Evolutionary conservation across 1,284 basidiomycete species (phyloP).

Genomic region (Tremellales sp.): DNA sequence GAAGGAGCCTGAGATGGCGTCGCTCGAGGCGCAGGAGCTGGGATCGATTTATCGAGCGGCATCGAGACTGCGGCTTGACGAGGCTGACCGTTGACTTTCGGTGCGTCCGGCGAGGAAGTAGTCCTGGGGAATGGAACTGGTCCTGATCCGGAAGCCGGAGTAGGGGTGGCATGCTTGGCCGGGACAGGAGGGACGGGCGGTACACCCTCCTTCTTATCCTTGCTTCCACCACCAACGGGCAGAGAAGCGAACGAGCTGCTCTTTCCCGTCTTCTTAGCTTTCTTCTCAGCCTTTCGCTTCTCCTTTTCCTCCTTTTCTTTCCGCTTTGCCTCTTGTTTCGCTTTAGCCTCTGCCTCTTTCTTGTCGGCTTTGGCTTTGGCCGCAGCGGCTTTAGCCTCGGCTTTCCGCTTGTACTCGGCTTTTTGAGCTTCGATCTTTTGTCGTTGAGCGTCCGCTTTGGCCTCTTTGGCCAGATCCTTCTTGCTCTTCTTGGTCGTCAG

Average conservation of each 20-base stretch:
- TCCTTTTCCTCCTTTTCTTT: constrained; percentile 25
- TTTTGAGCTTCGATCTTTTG: constrained; percentile 18
- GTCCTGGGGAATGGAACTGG: neutral
- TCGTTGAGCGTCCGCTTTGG: constrained; percentile 29
- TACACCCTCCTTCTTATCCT: neutral
- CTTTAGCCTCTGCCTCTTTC: constrained; percentile 13
- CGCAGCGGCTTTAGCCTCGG: constrained; percentile 21
- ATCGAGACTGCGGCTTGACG: neutral
- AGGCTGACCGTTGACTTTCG: neutral
- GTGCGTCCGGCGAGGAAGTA: neutral
- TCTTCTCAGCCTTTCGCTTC: constrained; percentile 21
- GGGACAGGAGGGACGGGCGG: neutral
- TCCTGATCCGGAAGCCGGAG: neutral
- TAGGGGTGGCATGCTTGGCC: neutral
- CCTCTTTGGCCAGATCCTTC: constrained; percentile 68
- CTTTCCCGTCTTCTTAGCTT: constrained; percentile 20
- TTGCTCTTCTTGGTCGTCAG: constrained; percentile 57
- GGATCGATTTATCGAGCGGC: neutral
- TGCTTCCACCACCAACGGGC: neutral
- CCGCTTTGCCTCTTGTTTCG: constrained; percentile 21
- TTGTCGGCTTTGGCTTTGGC: constrained; percentile 7
- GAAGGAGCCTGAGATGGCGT: neutral
- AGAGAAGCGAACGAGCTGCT: too few relatives aligned
- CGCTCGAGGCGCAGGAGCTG: neutral
- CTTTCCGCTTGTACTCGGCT: constrained; percentile 11